Evolutionary conservation across 2,329 filamentous ascomycete genomes (phyloP).

Genomic region (Ploettnerulaceae sp.): DNA sequence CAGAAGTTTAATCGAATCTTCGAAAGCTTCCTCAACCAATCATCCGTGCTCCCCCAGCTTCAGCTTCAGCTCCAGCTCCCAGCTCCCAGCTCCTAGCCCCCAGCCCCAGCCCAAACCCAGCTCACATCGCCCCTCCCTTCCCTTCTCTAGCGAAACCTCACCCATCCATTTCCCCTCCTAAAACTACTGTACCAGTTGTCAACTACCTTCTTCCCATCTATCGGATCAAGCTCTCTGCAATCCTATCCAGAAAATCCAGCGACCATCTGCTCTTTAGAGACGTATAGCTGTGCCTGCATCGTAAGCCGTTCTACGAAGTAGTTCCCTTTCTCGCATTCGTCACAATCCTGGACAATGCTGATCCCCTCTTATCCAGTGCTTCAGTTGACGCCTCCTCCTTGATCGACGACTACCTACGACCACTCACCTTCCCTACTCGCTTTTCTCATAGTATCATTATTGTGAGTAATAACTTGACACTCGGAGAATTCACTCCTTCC

Average conservation of each 20-base stretch:
- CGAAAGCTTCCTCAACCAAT: background rate
- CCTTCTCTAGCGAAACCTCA: background rate
- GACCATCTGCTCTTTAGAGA: too few relatives aligned
- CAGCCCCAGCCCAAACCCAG: too few relatives aligned
- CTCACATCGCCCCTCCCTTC: conserved; percentile 5
- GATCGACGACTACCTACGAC: background rate
- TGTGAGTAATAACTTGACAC: background rate
- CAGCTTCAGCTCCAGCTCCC: too few relatives aligned
- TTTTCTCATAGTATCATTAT: background rate
- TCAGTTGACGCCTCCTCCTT: background rate
- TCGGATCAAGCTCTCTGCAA: too few relatives aligned
- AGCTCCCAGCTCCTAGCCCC: too few relatives aligned
- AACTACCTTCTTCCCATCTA: too few relatives aligned
- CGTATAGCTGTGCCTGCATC: too few relatives aligned
- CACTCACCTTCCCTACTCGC: background rate
- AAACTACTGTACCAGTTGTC: background rate
- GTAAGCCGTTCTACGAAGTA: too few relatives aligned
- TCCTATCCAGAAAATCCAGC: too few relatives aligned
- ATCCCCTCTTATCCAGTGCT: conserved; percentile 5
- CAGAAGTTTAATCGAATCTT: conserved; percentile 5
- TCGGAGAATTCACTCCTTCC: background rate
- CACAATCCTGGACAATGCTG: background rate
- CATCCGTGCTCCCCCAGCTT: conserved; percentile 2
- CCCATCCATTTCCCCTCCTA: background rate
- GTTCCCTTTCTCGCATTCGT: background rate